phyloP scores from a whole-genome alignment of 768 basidiomycete species.

The Austroboletus festivus region DNA sequence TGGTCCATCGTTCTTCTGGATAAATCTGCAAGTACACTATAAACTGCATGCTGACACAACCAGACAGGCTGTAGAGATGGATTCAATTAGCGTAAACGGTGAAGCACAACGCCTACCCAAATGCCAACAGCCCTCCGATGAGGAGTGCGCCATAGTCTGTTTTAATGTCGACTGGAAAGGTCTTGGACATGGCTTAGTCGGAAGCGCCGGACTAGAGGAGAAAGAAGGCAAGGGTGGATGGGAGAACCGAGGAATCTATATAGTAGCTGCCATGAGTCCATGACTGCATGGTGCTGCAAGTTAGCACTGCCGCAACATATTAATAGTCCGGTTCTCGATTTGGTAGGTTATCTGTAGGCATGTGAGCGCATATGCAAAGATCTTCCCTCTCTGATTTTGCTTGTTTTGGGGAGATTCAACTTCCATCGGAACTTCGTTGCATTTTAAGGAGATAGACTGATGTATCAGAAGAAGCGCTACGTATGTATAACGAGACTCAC shows the following conservation, averaged over 20 bases:
- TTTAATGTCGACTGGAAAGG: neutral
- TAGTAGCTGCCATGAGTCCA: constrained; percentile 4
- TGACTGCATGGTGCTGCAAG: neutral
- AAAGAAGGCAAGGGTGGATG: neutral
- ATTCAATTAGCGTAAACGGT: neutral
- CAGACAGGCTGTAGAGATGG: constrained; percentile 19
- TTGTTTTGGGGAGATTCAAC: neutral
- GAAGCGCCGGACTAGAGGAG: neutral
- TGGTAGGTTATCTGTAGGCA: neutral
- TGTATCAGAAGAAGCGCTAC: neutral
- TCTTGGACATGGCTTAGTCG: constrained; percentile 2
- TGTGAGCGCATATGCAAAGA: neutral
- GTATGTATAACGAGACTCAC: neutral
- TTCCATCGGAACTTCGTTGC: neutral
- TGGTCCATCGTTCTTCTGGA: constrained; percentile 15
- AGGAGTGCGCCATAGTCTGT: constrained; percentile 18
- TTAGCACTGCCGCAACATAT: neutral
- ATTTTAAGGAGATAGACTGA: neutral
- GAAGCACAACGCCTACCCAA: constrained; percentile 9
- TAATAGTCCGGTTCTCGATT: neutral
- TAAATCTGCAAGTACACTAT: constrained; percentile 22
- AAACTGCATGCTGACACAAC: constrained; percentile 27
- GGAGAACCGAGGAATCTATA: neutral
- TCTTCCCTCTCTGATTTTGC: neutral
- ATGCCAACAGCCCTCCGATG: constrained; percentile 23